Percentiles rank a stretch among this genome's conserved stretches.
phyloP scores from a whole-genome alignment of 73 alveolate species.

The Paramecium primaurelia region DNA sequence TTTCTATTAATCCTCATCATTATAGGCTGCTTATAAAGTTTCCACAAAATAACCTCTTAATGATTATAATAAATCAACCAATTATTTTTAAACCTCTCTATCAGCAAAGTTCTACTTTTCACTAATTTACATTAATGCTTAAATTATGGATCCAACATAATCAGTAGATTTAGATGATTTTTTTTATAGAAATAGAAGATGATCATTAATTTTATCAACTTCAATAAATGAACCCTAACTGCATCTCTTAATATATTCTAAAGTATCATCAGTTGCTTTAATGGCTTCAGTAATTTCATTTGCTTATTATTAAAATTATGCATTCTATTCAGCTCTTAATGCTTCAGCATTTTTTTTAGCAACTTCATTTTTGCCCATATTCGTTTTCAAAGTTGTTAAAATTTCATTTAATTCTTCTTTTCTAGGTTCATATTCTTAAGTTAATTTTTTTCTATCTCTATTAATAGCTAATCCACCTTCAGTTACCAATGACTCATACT shows the following conservation, averaged over 20 bases:
- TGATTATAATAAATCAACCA: conserved; percentile 26
- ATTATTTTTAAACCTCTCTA: background rate
- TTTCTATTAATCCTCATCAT: conserved; percentile 44
- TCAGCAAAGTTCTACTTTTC: conserved; percentile 36
- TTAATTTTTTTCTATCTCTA: conserved; percentile 37
- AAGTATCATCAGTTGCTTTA: conserved; percentile 34
- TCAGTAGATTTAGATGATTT: background rate
- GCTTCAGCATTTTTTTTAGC: conserved; percentile 38
- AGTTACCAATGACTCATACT: conserved; percentile 5
- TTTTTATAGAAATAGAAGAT: background rate
- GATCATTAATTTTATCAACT: background rate
- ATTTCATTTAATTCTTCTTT: background rate
- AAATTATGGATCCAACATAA: background rate
- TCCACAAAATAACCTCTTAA: conserved; percentile 35
- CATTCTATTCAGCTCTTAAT: conserved; percentile 17
- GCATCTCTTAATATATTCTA: conserved; percentile 28
- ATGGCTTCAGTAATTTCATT: conserved; percentile 39
- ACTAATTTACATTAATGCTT: background rate
- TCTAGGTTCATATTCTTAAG: conserved; percentile 33
- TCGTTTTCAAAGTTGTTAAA: conserved; percentile 5
- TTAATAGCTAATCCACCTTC: conserved; percentile 23
- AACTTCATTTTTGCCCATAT: conserved; percentile 29
- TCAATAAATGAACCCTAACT: background rate
- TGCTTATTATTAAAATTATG: background rate
- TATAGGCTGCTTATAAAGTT: conserved; percentile 27